Percentiles rank a stretch among this genome's conserved stretches.
These are phyloP conservation scores for Paspalum vaginatum DNA, from an alignment of 176 grass and related monocot genomes.

Conservation along the genomic window DNA sequence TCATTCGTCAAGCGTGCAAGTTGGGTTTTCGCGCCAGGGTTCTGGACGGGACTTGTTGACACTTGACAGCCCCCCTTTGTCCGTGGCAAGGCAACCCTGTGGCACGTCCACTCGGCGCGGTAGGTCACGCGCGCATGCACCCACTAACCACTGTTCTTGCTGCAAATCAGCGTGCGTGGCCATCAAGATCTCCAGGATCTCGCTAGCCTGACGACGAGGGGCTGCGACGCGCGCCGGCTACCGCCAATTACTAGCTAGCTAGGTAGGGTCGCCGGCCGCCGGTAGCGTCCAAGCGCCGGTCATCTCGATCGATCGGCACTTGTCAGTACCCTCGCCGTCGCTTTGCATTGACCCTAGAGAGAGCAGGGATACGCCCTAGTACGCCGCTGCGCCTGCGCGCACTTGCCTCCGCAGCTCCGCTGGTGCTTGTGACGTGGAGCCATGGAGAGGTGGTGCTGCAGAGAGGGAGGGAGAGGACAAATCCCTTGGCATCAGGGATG, in stretches of 20 bases:
- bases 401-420: no score
- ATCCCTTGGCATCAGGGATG: slow-evolving; percentile 39
- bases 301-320: not conserved
- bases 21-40: not conserved
- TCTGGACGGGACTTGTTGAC: not conserved
- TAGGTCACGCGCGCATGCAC: not conserved
- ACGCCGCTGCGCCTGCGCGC: not conserved
- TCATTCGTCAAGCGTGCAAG: not conserved
- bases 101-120: not conserved
- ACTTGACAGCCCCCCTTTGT: not conserved
- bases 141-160: not conserved
- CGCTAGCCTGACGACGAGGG: slow-evolving; percentile 8
- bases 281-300: slow-evolving; percentile 16
- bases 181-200: not conserved
- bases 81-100: not conserved
- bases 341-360: not conserved
- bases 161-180: not conserved
- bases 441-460: no score
- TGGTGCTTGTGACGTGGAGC: not conserved
- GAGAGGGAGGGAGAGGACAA: not conserved
- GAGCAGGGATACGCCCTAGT: not conserved
- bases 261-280: not conserved
- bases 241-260: not conserved
- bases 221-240: slow-evolving; percentile 11
- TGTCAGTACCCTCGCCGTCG: not conserved